Percentiles rank a stretch among this genome's conserved stretches.
phyloP scores from a whole-genome alignment of 2,329 filamentous ascomycete species.

The Boeremia exigua region DNA sequence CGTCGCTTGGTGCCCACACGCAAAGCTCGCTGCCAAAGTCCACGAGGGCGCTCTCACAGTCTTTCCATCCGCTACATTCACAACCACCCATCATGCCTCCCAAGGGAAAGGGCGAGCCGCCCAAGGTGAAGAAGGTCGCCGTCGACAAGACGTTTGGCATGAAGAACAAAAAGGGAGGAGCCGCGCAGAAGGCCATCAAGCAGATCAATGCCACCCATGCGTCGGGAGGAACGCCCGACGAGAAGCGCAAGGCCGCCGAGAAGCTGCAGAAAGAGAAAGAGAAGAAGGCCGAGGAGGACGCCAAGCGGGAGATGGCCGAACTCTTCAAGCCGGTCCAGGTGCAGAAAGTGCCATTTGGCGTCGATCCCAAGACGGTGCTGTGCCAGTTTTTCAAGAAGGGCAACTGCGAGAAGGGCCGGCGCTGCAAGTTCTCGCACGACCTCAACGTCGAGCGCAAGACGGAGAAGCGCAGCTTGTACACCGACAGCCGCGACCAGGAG shows the following conservation, averaged over 20 bases:
- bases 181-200: conserved; percentile 88
- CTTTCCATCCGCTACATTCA: conserved; percentile 4
- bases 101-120: conserved; percentile 60
- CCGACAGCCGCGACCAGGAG: conserved; percentile 77
- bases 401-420: conserved; percentile 88
- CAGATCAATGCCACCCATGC: conserved; percentile 74
- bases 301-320: conserved; percentile 78
- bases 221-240: conserved; percentile 72
- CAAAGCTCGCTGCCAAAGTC: conserved; percentile 6
- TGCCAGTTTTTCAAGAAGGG: conserved; percentile 98
- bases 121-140: conserved; percentile 66
- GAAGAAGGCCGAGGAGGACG: conserved; percentile 87
- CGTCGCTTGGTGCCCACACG: conserved; percentile 24
- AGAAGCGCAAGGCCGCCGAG: conserved; percentile 78
- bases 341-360: conserved; percentile 98
- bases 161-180: conserved; percentile 99
- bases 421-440: conserved; percentile 98
- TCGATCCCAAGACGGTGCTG: conserved; percentile 95
- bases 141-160: conserved; percentile 99
- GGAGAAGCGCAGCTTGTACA: conserved; percentile 90
- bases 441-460: conserved; percentile 86
- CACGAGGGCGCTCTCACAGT: conserved; percentile 16
- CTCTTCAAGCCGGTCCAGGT: conserved; percentile 91
- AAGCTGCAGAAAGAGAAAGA: conserved; percentile 76
- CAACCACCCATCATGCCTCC: conserved; percentile 68